Evolutionary conservation across 768 basidiomycete species (phyloP), one percentile per base, ranked within the genome.

Genomic region (Trichaptum fuscoviolaceum): DNA sequence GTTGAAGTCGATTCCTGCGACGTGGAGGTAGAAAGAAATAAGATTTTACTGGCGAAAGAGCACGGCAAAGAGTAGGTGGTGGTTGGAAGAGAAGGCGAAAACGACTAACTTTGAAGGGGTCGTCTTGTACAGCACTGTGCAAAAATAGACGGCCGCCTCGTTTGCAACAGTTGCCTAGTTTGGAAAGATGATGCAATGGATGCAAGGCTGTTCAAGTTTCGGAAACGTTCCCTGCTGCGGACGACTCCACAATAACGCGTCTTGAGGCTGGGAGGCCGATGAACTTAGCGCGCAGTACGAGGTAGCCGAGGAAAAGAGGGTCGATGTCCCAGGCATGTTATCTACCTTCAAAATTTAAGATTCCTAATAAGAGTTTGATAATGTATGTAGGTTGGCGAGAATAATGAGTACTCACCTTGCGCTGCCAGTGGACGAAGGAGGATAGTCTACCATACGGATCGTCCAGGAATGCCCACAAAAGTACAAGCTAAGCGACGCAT

Each of bases 221-320:
- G 42, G 42, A 52, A 52, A 52, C 42, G 2, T 52, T 52, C 5
- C 15, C 10, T 52, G 42, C 42, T 52, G 42, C 42, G 42, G 42
- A 52, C 42, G 42, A 52, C 42, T 52, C 42, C 42, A 52, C 42
- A 52, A 52, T 52, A 52, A 52, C 42, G 42, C 42, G 42, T 52
- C 42, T 52, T 52, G 42, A 52, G 42, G 42, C 42, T 52, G 42
- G 42, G 42, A 52, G 15, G 42, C 20, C 10, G 12, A 52, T 6
- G 15, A n/a, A n/a, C n/a, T n/a, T 52, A 12, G 20, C 42, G 42
- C 42, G 20, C 3, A 4, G 42, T 12, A 3, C 3, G 42, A 52
- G 42, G 42, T 20, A 52, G 42, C 42, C 42, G 42, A 52, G 42
- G 15, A 52, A 52, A 52, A 52, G 42, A 12, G 35, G 35, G 35